Evolutionary conservation across 148 eudicot species (phyloP), one percentile per base, ranked within the genome.

Genomic region (Rhododendron ferrugineum): DNA sequence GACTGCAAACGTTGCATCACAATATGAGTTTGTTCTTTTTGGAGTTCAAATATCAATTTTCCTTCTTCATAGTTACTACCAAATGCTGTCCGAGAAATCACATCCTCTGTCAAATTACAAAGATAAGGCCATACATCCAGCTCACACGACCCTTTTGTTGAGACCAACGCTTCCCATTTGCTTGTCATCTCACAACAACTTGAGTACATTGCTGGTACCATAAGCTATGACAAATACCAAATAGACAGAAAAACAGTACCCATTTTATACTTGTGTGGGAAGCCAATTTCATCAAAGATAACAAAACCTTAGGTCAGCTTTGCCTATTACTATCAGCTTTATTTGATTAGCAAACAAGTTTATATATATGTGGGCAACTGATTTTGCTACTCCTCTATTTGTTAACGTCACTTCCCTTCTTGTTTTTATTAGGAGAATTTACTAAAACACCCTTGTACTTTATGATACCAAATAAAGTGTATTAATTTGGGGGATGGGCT

Each of bases 101-200:
- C 86, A 37, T 87, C 83, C 1, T 81, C 47, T 0, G 90, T 34
- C 34, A 88, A 86, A 82, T 78, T 80, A 30, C 36, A 60, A 20
- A 90, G 58, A 84, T 85, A 83, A 47, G 92, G 88, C 50, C 47
- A 66, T 52, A 88, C 90, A 62, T 90, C 86, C 36, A 90, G 18
- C 84, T 90, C 92, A 28, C 76, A 84, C 11, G 68, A 28, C 23
- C 47, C 81, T 14, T 76, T 83, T 58, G 44, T 78, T 5, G 83
- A 60, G 23, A 76, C 64, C 28, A 87, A 81, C 42, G 8, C 84
- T 16, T 89, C 87, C 92, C 90, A 88, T 52, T 85, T 75, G 13
- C 70, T 88, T 52, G 88, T 81, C 92, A 87, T 87, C 78, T 90
- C 87, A 1, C 20, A 60, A 44, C 88, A 88, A 54, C 89, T 83